phyloP scores from a whole-genome alignment of 1,139 yeast species.

The Taphrina confusa region DNA sequence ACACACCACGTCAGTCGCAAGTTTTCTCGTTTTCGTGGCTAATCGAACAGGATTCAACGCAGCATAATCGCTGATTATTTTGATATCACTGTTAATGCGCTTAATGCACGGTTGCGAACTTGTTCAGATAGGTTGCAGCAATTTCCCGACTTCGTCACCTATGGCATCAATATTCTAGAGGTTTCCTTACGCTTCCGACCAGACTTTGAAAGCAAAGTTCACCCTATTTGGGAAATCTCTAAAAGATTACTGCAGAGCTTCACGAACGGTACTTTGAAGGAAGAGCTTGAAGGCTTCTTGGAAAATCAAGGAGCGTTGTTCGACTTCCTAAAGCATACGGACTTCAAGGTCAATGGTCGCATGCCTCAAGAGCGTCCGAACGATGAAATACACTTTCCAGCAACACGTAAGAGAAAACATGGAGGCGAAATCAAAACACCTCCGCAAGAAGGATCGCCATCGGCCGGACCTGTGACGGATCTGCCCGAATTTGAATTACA shows the following conservation, averaged over 20 bases:
- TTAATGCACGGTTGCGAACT: slow-evolving; percentile 25
- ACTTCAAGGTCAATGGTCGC: background rate
- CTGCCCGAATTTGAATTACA: background rate
- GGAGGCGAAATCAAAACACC: background rate
- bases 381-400: slow-evolving; percentile 5
- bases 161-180: slow-evolving; percentile 2
- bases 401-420: slow-evolving; percentile 10
- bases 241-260: slow-evolving; percentile 7
- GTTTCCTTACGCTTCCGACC: background rate
- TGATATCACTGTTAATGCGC: slow-evolving; percentile 22
- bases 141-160: slow-evolving; percentile 17
- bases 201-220: slow-evolving; percentile 4
- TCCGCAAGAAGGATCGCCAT: background rate
- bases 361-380: slow-evolving; percentile 10
- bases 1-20: slow-evolving; percentile 11
- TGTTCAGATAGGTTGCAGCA: slow-evolving; percentile 20
- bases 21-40: background rate
- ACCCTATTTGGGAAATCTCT: slow-evolving; percentile 19
- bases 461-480: background rate
- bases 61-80: slow-evolving; percentile 22
- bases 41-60: slow-evolving; percentile 13
- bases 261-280: slow-evolving; percentile 2
- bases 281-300: background rate
- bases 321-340: background rate
- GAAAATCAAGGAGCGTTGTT: slow-evolving; percentile 1